Base-by-base conservation (phyloP, 495 filamentous ascomycete species). In the Aspergillus egyptiacus region DNA sequence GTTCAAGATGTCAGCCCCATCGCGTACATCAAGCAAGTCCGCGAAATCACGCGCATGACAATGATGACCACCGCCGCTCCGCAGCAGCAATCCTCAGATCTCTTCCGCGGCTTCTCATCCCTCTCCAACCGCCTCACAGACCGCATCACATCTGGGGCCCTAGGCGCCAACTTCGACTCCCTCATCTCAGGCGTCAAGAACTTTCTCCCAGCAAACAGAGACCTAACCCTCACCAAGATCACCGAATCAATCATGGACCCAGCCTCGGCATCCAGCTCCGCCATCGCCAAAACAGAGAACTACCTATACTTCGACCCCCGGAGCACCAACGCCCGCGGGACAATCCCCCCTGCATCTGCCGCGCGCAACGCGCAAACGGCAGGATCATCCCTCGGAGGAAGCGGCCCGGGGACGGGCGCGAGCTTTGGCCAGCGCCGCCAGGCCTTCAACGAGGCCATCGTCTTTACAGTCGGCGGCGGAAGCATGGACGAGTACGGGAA, bases 401-500 rank as follows among this genome's bases (percentile, higher is more conserved):
- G 74, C 2, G 74, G 66, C 2, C 68, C 67, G 2, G 90, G 90
- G 8, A 88, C 82, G 5, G 81, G 81, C 7, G 91, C 93, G 2
- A 94, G 82, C 47, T 99, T 99, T 62, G 93, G 93, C 0, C 91
- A 96, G 67, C 71, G 91, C 32, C 74, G 93, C 48, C 94, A 97
- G 56, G 91, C 89, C 3, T 99, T 95, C 62, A 88, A 83, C 24
- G 94, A 99, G 59, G 91, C 93, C 6, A 84, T 97, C 47, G 94
- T 97, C 22, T 97, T 99, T 59, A 94, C 89, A 13, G 91, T 99
- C 15, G 93, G 93, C 9, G 93, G 93, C 44, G 93, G 94, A 19
- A 95, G 89, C 58, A 96, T 96, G 90, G 94, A 97, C 57, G 94
- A 99, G 64, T 99, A 99, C 65, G 91, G 91, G 11, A 99, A 99